Conservation (phyloP, 768 basidiomycete species). For the Tremella fuciformis region DNA sequence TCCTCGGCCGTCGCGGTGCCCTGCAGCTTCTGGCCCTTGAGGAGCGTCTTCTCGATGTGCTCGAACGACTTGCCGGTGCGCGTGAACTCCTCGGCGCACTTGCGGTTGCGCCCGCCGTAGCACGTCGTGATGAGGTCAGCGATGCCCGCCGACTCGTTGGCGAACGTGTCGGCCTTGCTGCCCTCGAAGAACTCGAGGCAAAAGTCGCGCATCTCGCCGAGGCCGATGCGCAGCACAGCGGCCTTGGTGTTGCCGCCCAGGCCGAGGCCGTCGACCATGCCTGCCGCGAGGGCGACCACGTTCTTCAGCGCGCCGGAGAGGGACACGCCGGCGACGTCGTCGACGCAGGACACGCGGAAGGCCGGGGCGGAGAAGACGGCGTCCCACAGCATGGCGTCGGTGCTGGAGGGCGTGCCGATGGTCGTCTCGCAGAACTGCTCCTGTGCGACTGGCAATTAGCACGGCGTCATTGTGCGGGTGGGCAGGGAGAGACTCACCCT, state of each 20-base stretch:
- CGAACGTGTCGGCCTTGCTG: conserved; percentile 49
- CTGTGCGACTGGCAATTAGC: conserved; percentile 48
- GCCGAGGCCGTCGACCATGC: conserved; percentile 55
- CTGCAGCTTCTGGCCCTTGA: conserved; percentile 57
- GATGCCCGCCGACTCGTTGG: conserved; percentile 52
- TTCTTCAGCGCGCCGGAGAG: conserved; percentile 57
- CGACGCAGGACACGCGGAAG: conserved; percentile 54
- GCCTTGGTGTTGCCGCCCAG: conserved; percentile 55
- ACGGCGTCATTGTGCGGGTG: neutral
- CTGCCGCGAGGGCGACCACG: conserved; percentile 57
- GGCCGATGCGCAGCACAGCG: conserved; percentile 56
- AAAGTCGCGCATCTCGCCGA: conserved; percentile 56
- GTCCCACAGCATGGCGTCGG: conserved; percentile 53
- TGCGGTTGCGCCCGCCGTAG: conserved; percentile 50
- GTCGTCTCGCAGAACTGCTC: conserved; percentile 57
- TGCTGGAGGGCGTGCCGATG: conserved; percentile 52
- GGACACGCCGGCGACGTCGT: conserved; percentile 55
- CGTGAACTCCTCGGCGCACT: conserved; percentile 55
- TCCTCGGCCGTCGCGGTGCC: conserved; percentile 55
- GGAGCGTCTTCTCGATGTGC: conserved; percentile 54
- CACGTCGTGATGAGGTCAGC: conserved; percentile 56
- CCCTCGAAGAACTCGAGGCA: conserved; percentile 54
- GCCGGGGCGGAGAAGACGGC: conserved; percentile 53
- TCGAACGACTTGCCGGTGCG: conserved; percentile 54
- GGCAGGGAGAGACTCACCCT: conserved; percentile 24